A percentile compares a stretch with the other conserved stretches of the same genome.
Evolutionary conservation across 2,329 filamentous ascomycete species (phyloP).

Genomic region (Dryadomyces sulphureus): DNA sequence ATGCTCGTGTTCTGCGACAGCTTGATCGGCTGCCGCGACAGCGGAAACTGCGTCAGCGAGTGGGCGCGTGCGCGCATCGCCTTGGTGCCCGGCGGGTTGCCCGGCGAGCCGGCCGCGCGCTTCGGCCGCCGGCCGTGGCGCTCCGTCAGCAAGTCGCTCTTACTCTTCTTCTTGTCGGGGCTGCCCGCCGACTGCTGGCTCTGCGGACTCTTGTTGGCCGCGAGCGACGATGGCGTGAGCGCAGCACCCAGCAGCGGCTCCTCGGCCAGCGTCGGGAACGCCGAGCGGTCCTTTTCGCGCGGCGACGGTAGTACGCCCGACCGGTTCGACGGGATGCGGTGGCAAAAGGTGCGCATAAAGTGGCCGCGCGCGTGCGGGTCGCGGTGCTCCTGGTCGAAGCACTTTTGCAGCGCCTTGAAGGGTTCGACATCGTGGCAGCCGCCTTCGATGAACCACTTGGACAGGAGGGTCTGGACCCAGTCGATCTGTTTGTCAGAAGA

Average conservation of each 20-base stretch:
- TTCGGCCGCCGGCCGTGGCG: conserved; percentile 20
- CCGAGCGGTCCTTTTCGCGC: conserved; percentile 17
- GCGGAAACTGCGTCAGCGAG: conserved; percentile 4
- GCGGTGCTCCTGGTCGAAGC: conserved; percentile 46
- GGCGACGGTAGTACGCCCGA: conserved; percentile 7
- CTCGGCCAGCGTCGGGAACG: conserved; percentile 15
- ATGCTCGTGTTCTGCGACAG: conserved; percentile 16
- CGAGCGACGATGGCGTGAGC: no score
- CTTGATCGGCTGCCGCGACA: conserved; percentile 17
- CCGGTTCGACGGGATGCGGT: conserved; percentile 25
- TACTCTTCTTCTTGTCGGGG: conserved; percentile 21
- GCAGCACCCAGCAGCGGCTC: no score
- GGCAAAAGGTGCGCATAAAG: conserved; percentile 46
- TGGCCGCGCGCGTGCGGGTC: conserved; percentile 42
- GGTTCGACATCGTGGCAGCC: conserved; percentile 46
- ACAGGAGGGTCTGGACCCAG: conserved; percentile 44
- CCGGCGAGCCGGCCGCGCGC: conserved; percentile 19
- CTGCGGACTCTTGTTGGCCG: no score
- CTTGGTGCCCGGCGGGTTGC: conserved; percentile 20
- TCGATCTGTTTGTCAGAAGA: conserved; percentile 26
- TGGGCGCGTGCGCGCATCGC: conserved; percentile 13
- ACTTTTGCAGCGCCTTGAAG: conserved; percentile 46
- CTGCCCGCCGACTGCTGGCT: no score
- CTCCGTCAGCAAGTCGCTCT: conserved; percentile 21
- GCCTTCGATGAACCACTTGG: conserved; percentile 49